phyloP scores from a whole-genome alignment of 805 yeast species.

The Kodamaea leandrae region DNA sequence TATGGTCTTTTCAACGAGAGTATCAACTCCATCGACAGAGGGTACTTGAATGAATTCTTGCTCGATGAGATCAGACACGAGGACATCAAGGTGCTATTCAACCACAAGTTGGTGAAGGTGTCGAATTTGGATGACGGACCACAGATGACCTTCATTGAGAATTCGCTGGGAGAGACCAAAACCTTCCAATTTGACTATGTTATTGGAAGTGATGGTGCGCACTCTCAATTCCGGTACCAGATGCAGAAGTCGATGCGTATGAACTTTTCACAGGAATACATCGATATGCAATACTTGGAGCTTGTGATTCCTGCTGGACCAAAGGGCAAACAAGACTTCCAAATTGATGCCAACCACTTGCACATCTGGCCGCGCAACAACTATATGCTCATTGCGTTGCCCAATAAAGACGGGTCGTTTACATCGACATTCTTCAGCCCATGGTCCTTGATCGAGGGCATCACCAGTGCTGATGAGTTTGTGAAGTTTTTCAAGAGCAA shows the following conservation, averaged over 20 bases:
- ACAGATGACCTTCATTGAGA: slow-evolving; percentile 21
- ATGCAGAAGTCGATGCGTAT: slow-evolving; percentile 65
- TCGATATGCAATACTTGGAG: slow-evolving; percentile 82
- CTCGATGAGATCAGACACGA: slow-evolving; percentile 57
- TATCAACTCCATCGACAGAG: slow-evolving; percentile 83
- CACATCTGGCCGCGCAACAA: slow-evolving; percentile 92
- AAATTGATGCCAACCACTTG: slow-evolving; percentile 68
- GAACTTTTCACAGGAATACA: slow-evolving; percentile 72
- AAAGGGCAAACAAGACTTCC: slow-evolving; percentile 27
- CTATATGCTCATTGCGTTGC: slow-evolving; percentile 85
- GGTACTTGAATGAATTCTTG: slow-evolving; percentile 60
- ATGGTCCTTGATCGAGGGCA: slow-evolving; percentile 58
- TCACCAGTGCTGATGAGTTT: slow-evolving; percentile 45
- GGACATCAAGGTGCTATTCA: slow-evolving; percentile 48
- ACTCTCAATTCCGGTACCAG: slow-evolving; percentile 67
- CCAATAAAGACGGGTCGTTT: slow-evolving; percentile 82
- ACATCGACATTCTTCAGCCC: slow-evolving; percentile 90
- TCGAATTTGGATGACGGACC: slow-evolving; percentile 24
- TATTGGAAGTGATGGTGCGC: slow-evolving; percentile 86
- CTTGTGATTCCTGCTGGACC: slow-evolving; percentile 55
- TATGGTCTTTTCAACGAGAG: slow-evolving; percentile 82
- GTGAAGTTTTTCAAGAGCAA: slow-evolving; percentile 52
- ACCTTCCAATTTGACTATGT: slow-evolving; percentile 50
- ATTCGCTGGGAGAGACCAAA: slow-evolving; percentile 16
- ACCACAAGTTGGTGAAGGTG: slow-evolving; percentile 52